Percentiles rank a stretch among this genome's conserved stretches.
Conservation (phyloP, 768 basidiomycete genomes). For the Boletus bicolor region DNA sequence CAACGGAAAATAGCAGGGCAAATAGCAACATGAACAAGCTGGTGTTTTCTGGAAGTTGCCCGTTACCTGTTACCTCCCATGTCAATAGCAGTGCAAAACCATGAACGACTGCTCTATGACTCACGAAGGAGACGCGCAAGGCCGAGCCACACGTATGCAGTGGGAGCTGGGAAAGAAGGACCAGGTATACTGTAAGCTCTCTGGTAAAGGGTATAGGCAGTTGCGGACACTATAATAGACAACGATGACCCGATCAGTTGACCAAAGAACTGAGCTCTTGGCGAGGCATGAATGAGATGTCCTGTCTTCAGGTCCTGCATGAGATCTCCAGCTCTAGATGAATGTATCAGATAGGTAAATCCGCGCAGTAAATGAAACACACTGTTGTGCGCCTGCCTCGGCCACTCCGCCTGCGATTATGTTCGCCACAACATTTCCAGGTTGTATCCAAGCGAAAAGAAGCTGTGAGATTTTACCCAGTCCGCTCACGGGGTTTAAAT, state of each 20-base stretch:
- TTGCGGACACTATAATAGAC: constrained; percentile 85
- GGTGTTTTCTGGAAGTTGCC: constrained; percentile 75
- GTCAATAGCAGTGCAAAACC: constrained; percentile 1
- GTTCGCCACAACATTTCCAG: constrained; percentile 95
- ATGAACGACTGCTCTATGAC: constrained; percentile 24
- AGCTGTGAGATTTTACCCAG: constrained; percentile 94
- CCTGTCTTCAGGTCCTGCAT: constrained; percentile 99
- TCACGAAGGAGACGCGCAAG: constrained; percentile 72
- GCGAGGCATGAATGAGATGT: constrained; percentile 87
- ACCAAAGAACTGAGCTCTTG: constrained; percentile 90
- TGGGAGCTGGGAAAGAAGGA: constrained; percentile 93
- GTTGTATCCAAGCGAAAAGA: constrained; percentile 91
- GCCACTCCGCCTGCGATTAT: constrained; percentile 97
- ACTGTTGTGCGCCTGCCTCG: constrained; percentile 94
- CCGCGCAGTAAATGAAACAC: constrained; percentile 21
- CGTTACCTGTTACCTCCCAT: constrained; percentile 55
- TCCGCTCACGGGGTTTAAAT: constrained; percentile 89
- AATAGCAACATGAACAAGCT: constrained; percentile 77
- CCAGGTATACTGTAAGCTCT: constrained; percentile 87
- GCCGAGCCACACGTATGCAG: constrained; percentile 89
- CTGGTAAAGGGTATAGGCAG: constrained; percentile 84
- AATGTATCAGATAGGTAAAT: constrained; percentile 1
- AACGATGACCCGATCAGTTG: constrained; percentile 88
- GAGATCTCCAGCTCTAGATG: constrained; percentile 81
- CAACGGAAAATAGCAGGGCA: constrained; percentile 62